phyloP scores from a whole-genome alignment of 2,329 filamentous ascomycete genomes.

The Fusarium sacchari region DNA sequence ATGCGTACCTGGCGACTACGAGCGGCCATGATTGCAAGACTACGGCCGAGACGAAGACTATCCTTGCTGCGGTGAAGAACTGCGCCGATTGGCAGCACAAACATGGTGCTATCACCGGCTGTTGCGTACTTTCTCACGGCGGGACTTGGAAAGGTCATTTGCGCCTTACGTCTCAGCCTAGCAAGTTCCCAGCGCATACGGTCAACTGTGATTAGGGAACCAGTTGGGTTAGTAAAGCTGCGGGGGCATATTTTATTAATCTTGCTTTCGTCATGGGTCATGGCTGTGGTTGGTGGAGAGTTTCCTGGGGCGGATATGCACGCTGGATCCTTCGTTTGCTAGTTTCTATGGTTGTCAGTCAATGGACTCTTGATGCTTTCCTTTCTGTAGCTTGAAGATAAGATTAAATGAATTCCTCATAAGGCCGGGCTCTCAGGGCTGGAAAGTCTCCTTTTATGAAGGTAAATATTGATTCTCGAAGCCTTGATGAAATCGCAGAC shows the following conservation, averaged over 20 bases:
- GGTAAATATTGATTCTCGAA: accelerated
- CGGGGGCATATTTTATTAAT: accelerated
- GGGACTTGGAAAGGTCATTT: background rate
- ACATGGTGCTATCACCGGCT: background rate
- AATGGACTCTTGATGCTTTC: accelerated
- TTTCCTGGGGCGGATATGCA: background rate
- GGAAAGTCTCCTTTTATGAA: accelerated
- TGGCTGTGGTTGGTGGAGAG: background rate
- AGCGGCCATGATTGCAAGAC: background rate
- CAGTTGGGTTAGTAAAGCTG: no score
- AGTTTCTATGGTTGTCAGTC: accelerated
- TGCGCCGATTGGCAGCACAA: background rate
- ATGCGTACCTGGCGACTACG: background rate
- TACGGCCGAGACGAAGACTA: background rate
- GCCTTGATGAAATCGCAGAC: background rate
- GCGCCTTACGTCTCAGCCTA: background rate
- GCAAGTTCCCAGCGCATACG: background rate
- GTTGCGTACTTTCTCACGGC: background rate
- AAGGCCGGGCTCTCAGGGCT: accelerated
- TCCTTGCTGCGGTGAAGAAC: background rate
- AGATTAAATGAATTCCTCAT: background rate
- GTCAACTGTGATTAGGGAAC: background rate
- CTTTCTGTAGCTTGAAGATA: background rate
- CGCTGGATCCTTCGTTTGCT: background rate
- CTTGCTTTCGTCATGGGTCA: background rate